Conservation (phyloP, 2,329 filamentous ascomycete species). For the Colletotrichum australisinense region DNA sequence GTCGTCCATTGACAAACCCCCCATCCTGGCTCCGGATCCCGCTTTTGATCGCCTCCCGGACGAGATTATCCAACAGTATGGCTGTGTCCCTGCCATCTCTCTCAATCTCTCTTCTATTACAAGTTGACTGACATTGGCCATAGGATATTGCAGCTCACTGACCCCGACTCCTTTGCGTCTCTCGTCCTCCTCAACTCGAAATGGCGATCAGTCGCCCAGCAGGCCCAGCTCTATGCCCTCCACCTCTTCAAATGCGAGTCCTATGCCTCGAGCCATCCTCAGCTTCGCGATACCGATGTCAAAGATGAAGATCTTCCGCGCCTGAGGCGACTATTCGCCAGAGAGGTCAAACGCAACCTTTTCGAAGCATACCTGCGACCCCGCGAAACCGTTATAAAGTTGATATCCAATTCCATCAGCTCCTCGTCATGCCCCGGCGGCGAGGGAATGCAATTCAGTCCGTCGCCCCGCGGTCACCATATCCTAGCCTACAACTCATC, state of each 20-base stretch:
- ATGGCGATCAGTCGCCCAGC: constrained; percentile 74
- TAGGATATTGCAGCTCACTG: constrained; percentile 71
- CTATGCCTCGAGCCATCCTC: constrained; percentile 62
- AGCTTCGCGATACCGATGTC: constrained; percentile 48
- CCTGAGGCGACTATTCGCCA: constrained; percentile 74
- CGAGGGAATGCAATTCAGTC: constrained; percentile 86
- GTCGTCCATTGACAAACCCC: constrained; percentile 48
- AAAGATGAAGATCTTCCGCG: constrained; percentile 64
- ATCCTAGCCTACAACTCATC: constrained; percentile 88
- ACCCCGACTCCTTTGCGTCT: constrained; percentile 74
- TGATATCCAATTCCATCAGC: constrained; percentile 86
- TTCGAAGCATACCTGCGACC: constrained; percentile 82
- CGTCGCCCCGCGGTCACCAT: constrained; percentile 80
- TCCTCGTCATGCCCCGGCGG: constrained; percentile 85
- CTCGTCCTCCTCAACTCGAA: constrained; percentile 73
- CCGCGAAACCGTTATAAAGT: constrained; percentile 76
- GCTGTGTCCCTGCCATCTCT: constrained; percentile 26
- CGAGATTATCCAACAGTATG: constrained; percentile 78
- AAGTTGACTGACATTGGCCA: neutral
- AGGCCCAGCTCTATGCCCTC: constrained; percentile 70
- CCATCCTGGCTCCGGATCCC: constrained; percentile 41
- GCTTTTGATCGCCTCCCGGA: constrained; percentile 71
- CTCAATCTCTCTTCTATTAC: neutral
- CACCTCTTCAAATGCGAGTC: constrained; percentile 73
- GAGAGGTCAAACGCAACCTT: constrained; percentile 79